A percentile compares a stretch with the other conserved stretches of the same genome.
These are phyloP conservation scores for Nidularia sp. DNA, from an alignment of 768 basidiomycete species.

Conservation along the genomic window DNA sequence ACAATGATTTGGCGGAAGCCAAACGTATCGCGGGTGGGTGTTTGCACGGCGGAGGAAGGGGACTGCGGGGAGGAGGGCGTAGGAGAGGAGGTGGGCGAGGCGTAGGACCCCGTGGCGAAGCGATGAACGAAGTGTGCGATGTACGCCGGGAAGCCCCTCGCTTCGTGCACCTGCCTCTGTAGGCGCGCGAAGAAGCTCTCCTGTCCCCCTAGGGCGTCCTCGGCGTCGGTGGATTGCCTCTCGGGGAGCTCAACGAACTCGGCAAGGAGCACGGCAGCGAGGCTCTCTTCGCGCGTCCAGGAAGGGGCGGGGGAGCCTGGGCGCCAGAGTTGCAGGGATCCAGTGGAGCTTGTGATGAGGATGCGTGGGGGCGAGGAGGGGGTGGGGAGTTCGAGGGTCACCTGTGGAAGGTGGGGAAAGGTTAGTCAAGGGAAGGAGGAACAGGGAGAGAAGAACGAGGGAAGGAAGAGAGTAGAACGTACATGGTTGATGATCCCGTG, in stretches of 20 bases:
- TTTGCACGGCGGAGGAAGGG: slow-evolving; percentile 25
- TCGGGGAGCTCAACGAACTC: slow-evolving; percentile 81
- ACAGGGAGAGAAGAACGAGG: slow-evolving; percentile 1
- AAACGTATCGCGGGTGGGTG: slow-evolving; percentile 68
- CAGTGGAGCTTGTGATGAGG: slow-evolving; percentile 62
- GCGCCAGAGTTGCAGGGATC: slow-evolving; percentile 73
- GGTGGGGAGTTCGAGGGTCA: slow-evolving; percentile 36
- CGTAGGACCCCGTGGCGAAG: slow-evolving; percentile 67
- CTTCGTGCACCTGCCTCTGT: slow-evolving; percentile 53
- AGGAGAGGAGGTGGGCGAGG: slow-evolving; percentile 37
- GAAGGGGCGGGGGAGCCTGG: slow-evolving; percentile 23
- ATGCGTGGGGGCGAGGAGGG: slow-evolving; percentile 6
- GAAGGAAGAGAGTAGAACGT: slow-evolving; percentile 12
- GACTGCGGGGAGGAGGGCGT: slow-evolving; percentile 19
- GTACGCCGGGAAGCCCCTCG: slow-evolving; percentile 73
- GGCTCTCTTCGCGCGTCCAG: slow-evolving; percentile 82
- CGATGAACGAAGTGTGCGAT: slow-evolving; percentile 61
- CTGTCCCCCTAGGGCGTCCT: slow-evolving; percentile 25
- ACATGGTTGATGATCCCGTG: slow-evolving; percentile 74
- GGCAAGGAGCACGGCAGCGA: slow-evolving; percentile 59
- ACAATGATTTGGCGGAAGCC: slow-evolving; percentile 86
- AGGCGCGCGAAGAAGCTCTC: slow-evolving; percentile 46
- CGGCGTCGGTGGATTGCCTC: slow-evolving; percentile 18
- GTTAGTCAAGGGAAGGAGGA: not conserved
- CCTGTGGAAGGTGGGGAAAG: slow-evolving; percentile 23